Evolutionary conservation across 2,329 filamentous ascomycete species (phyloP).

Genomic region (Arthrobotrys iridis): DNA sequence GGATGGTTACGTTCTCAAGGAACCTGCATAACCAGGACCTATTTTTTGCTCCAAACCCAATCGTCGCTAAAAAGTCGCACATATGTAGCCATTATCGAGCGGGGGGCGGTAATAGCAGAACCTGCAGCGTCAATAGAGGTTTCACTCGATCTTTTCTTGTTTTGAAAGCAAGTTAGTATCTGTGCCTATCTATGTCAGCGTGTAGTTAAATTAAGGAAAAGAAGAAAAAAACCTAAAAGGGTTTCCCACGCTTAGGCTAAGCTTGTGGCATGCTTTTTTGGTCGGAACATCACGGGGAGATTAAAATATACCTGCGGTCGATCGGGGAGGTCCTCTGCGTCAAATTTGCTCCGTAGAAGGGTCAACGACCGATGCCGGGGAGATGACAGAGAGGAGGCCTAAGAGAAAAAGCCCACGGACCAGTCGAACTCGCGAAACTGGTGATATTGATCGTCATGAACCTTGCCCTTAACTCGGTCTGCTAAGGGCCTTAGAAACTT

Average conservation of each 20-base stretch:
- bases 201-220: not conserved
- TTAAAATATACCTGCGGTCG: not conserved
- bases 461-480: slow-evolving; percentile 13
- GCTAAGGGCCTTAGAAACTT: slow-evolving; percentile 21
- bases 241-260: not conserved
- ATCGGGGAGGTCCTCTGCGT: slow-evolving; percentile 22
- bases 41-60: slow-evolving; percentile 46
- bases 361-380: not conserved
- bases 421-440: not conserved
- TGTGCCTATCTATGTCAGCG: not conserved
- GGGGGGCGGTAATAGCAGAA: slow-evolving; percentile 39
- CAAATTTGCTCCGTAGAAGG: not conserved
- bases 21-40: slow-evolving; percentile 40
- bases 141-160: slow-evolving; percentile 38
- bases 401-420: not conserved
- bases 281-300: slow-evolving; percentile 7
- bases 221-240: not conserved
- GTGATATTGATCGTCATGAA: slow-evolving; percentile 36
- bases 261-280: no score
- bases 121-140: slow-evolving; percentile 31
- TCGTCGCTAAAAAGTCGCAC: slow-evolving; percentile 44
- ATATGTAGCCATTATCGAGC: slow-evolving; percentile 44
- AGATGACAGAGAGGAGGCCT: not conserved
- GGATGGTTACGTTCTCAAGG: slow-evolving; percentile 38
- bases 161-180: no score